Conservation (phyloP, 305 asterid genomes). For the Fraxinus ornus region DNA sequence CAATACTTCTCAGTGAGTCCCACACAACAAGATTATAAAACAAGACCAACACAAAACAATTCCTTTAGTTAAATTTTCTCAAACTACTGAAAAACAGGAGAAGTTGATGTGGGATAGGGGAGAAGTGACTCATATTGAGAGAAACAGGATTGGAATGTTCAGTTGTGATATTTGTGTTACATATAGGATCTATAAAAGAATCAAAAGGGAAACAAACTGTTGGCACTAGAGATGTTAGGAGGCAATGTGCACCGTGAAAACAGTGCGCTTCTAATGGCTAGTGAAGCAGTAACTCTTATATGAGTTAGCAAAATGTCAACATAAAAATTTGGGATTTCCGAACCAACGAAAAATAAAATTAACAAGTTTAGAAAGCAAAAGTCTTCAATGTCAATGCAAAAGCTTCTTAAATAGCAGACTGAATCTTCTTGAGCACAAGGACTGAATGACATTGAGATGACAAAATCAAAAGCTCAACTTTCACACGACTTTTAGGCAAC, state of each 20-base stretch:
- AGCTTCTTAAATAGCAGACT: neutral
- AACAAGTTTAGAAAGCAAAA: neutral
- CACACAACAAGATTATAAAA: neutral
- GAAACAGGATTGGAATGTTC: neutral
- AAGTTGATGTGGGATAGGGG: neutral
- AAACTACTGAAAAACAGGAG: neutral
- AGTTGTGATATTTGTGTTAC: neutral
- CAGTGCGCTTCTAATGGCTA: neutral
- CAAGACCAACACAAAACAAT: neutral
- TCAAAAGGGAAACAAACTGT: neutral
- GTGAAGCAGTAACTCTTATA: neutral
- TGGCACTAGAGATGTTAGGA: neutral
- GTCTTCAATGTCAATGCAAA: neutral
- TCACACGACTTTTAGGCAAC: neutral
- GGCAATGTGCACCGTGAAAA: neutral
- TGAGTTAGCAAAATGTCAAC: neutral
- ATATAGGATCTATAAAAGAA: neutral
- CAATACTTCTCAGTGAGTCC: neutral
- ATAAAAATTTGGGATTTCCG: neutral
- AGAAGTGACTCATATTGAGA: neutral
- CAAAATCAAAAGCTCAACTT: neutral
- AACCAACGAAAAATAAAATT: neutral
- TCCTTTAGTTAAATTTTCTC: neutral
- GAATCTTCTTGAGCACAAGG: neutral
- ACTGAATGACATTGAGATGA: neutral